Conservation (phyloP, 768 basidiomycete species). For the Chalciporus pseudorubinellus region DNA sequence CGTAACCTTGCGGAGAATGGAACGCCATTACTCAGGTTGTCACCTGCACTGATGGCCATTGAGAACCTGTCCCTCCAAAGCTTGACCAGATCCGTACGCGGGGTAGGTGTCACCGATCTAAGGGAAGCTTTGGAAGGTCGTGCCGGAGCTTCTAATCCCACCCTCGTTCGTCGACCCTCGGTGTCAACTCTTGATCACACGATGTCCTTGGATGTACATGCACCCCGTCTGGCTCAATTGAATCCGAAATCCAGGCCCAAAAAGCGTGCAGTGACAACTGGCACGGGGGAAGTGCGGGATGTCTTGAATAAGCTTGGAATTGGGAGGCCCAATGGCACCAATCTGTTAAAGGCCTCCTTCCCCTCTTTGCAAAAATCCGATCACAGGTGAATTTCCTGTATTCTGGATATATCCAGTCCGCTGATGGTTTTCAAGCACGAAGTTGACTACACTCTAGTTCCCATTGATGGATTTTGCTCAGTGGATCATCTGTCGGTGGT, state of each 20-base stretch:
- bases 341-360: conserved; percentile 70
- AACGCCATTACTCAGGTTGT: conserved; percentile 74
- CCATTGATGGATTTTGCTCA: not conserved
- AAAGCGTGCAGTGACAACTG: conserved; percentile 47
- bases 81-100: conserved; percentile 71
- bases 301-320: conserved; percentile 82
- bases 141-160: conserved; percentile 77
- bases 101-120: conserved; percentile 84
- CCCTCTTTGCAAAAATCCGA: conserved; percentile 49
- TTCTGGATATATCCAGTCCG: conserved; percentile 1
- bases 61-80: conserved; percentile 89
- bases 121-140: conserved; percentile 87
- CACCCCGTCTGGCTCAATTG: conserved; percentile 41
- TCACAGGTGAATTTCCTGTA: conserved; percentile 35
- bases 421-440: conserved; percentile 14
- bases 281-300: conserved; percentile 73
- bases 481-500: not conserved
- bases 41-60: conserved; percentile 85
- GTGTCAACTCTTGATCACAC: conserved; percentile 75
- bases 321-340: conserved; percentile 61
- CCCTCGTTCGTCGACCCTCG: conserved; percentile 64
- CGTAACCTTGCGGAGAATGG: conserved; percentile 69
- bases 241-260: conserved; percentile 58
- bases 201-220: conserved; percentile 45
- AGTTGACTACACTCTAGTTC: conserved; percentile 5